Base-by-base conservation (phyloP, 139 green algal species). In the Auxenochlorella pyrenoidosa region DNA sequence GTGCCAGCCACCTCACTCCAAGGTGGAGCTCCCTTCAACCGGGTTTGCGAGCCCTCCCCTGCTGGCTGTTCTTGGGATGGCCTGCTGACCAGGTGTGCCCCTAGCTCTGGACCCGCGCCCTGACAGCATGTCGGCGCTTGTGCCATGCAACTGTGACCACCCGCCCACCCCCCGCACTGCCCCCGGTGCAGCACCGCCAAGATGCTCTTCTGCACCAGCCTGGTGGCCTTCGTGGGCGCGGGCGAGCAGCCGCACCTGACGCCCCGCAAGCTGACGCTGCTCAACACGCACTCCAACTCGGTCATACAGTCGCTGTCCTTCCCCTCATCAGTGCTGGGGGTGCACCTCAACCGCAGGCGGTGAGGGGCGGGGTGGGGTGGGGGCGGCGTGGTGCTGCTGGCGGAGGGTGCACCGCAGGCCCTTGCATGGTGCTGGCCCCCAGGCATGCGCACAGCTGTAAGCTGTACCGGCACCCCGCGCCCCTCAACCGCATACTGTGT, bases 201-300 rank as follows among this genome's bases (percentile, higher is more conserved):
- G 84, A 98, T 98, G 95, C 92, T 98, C 2, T 97, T 95, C 86
- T 96, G 93, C 86, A 97, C 94, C 26, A 96, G 91, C 88, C 87
- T 98, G 38, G 63, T 98, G 76, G 95, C 93, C 0, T 96, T 93
- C 81, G 95, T 96, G 32, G 95, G 95, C 0, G 95, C 95, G 68
- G 95, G 95, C 6, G 92, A 94, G 87, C 95, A 98, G 92, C 93
- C 95, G 0, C 85, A 93, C 12, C 91, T 97, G 41, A 96, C 94
- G 13, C 94, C 95, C 4, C 90, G 95, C 44, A 94, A 94, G 82
- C 90, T 98, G 38, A 94, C 86, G 4, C 77, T 98, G n/a, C 75
- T 95, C 54, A 98, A 98, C 91, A 97, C 94, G 16, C 88, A 82
- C 76, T 88, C 77, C n/a, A 85, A 88, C 66, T 79, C 76, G 5